Evolutionary conservation across 1,284 basidiomycete species (phyloP).

Genomic region (Meira nashicola): DNA sequence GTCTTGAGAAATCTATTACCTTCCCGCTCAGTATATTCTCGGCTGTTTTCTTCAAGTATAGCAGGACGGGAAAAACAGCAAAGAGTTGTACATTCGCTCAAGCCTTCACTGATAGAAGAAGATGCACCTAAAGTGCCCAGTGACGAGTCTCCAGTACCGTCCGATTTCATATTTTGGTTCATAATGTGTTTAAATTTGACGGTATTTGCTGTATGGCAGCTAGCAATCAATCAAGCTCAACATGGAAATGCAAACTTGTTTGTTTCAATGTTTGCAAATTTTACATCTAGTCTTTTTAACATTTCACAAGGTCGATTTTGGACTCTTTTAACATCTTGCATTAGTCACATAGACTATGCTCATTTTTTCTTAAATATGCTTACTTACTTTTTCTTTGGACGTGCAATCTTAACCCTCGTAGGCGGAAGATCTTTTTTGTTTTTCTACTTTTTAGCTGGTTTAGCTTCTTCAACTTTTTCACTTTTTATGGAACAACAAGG

Average conservation of each 20-base stretch:
- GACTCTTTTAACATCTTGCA: constrained; percentile 67
- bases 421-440: constrained; percentile 68
- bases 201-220: constrained; percentile 33
- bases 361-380: constrained; percentile 77
- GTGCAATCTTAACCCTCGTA: constrained; percentile 64
- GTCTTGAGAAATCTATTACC: too few species aligned
- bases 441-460: constrained; percentile 66
- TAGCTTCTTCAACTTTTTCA: constrained; percentile 5
- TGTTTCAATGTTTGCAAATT: constrained; percentile 66
- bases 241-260: constrained; percentile 60
- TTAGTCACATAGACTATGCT: constrained; percentile 26
- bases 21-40: too few species aligned
- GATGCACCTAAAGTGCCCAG: too few species aligned
- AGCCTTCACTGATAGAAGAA: too few species aligned
- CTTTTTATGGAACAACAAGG: too few species aligned
- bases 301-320: constrained; percentile 70
- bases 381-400: constrained; percentile 74
- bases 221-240: constrained; percentile 35
- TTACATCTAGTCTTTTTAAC: constrained; percentile 62
- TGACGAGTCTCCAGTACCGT: too few species aligned
- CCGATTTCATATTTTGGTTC: neutral
- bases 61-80: too few species aligned
- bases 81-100: too few species aligned
- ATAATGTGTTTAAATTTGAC: constrained; percentile 29
- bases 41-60: too few species aligned